Percentiles rank a stretch among this genome's conserved stretches.
phyloP scores from a whole-genome alignment of 2,329 filamentous ascomycete genomes.

The Chaetomium strumarium region DNA sequence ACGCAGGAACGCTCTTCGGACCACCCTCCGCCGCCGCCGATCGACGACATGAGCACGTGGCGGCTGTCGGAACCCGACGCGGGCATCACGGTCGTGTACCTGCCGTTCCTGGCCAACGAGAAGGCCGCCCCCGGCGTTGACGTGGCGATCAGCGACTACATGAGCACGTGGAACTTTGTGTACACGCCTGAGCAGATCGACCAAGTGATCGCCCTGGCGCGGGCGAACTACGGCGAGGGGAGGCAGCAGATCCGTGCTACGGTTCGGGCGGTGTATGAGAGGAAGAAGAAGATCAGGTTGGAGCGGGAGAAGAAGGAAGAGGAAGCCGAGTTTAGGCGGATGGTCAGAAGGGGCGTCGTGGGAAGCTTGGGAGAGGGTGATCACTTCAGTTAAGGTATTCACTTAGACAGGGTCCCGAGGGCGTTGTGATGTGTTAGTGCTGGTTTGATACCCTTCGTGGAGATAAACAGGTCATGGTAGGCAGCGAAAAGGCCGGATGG shows the following conservation, averaged over 20 bases:
- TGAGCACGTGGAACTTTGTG: slow-evolving; percentile 97
- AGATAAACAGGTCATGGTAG: not conserved
- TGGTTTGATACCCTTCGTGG: not conserved
- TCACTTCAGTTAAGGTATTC: slow-evolving; percentile 51
- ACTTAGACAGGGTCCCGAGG: not conserved
- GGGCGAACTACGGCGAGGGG: slow-evolving; percentile 82
- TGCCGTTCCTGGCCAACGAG: slow-evolving; percentile 80
- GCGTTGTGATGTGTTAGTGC: not conserved
- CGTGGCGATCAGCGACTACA: slow-evolving; percentile 74
- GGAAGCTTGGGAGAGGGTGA: slow-evolving; percentile 57
- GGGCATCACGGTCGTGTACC: slow-evolving; percentile 83
- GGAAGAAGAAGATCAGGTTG: slow-evolving; percentile 68
- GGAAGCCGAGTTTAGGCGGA: slow-evolving; percentile 39
- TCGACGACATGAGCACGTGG: slow-evolving; percentile 61
- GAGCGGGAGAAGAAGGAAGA: slow-evolving; percentile 35
- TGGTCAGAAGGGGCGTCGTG: slow-evolving; percentile 45
- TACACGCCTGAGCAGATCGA: slow-evolving; percentile 91
- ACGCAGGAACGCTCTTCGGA: slow-evolving; percentile 64
- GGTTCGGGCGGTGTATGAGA: slow-evolving; percentile 83
- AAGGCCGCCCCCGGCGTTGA: slow-evolving; percentile 70
- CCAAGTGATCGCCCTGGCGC: slow-evolving; percentile 71
- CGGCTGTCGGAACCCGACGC: slow-evolving; percentile 69
- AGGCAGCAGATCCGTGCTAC: slow-evolving; percentile 70
- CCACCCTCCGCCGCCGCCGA: slow-evolving; percentile 45
- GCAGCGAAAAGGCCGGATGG: too few relatives aligned